Base-by-base conservation (phyloP, 1,284 basidiomycete genomes). In the Neolentinus lepideus region DNA sequence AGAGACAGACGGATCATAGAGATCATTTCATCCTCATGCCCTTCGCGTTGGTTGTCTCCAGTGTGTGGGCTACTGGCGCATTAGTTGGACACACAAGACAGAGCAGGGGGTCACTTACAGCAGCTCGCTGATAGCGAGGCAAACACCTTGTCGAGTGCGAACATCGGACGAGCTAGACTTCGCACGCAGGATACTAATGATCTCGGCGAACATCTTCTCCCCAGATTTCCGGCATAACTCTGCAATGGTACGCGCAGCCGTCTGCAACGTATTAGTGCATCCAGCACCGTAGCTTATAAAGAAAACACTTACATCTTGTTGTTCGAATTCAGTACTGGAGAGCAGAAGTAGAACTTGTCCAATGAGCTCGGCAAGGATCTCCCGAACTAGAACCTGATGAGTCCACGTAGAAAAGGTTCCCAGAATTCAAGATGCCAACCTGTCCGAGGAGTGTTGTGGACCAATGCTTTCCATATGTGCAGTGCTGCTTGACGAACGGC, bases 401-500 rank as follows among this genome's bases (percentile, higher is more conserved):
- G 29, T 19, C 33, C 21, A 26, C 11, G 14, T 16, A n/a, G 33
- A 52, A 36, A 47, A 45, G 35, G 53, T 24, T 48, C 50, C 16
- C 48, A 50, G 14, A 48, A 11, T 11, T 48, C 14, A 24, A 25
- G 24, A 19, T 25, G 54, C 72, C 50, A 65, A 90, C 90, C 85
- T 63, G 90, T 92, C 57, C 86, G 77, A 9, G 89, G 90, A 0
- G 90, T 92, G 60, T 92, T 99, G 71, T 93, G 84, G 25, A 99
- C 95, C 60, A 99, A 78, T 1, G 92, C 95, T 73, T 99, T 99
- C 97, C 97, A 99, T 61, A 98, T 98, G 61, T 96, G 94, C 55
- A 96, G 85, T 0, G 96, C 93, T 2, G 93, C 85, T 70, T 94
- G 90, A 50, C 97, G 85, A 36, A 99, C 95, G 47, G 88, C 82